A percentile compares a stretch with the other conserved stretches of the same genome.
Evolutionary conservation across 352 stramenopile species (phyloP).

Genomic region (Globisporangium okanoganense): DNA sequence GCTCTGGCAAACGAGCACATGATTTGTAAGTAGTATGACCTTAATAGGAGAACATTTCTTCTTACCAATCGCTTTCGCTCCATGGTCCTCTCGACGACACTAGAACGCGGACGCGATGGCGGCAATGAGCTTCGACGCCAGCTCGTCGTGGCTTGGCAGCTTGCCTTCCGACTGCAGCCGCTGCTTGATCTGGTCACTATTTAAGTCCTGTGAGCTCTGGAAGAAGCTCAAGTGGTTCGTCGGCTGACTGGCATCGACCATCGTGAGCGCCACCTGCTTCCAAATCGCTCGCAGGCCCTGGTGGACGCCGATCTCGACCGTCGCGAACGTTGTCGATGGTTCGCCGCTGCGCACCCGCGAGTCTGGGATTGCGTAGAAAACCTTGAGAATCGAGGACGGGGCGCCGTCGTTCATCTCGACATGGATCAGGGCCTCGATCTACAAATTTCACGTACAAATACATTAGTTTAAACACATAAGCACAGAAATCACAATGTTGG

Average conservation of each 20-base stretch:
- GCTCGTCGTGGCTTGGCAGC: conserved; percentile 56
- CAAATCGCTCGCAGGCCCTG: conserved; percentile 50
- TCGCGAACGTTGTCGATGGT: conserved; percentile 18
- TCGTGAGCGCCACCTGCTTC: conserved; percentile 41
- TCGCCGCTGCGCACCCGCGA: background rate
- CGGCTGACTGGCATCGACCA: conserved; percentile 35
- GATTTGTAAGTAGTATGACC: no score
- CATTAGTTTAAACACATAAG: no score
- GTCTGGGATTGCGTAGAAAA: conserved; percentile 36
- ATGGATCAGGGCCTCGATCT: conserved; percentile 43
- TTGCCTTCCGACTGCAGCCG: conserved; percentile 36
- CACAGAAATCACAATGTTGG: background rate
- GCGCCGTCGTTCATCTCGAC: conserved; percentile 32
- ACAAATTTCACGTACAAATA: background rate
- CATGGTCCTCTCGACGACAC: no score
- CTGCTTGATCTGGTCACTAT: conserved; percentile 24
- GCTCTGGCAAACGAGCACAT: no score
- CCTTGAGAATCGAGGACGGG: conserved; percentile 29
- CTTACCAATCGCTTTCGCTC: no score
- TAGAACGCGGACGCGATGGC: conserved; percentile 35
- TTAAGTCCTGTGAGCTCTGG: conserved; percentile 14
- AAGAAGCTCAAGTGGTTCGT: conserved; percentile 18
- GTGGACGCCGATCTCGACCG: conserved; percentile 38
- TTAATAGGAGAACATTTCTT: no score
- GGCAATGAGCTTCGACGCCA: conserved; percentile 49